Conservation (phyloP, 306 rosid genomes). For the Quercus gilva region DNA sequence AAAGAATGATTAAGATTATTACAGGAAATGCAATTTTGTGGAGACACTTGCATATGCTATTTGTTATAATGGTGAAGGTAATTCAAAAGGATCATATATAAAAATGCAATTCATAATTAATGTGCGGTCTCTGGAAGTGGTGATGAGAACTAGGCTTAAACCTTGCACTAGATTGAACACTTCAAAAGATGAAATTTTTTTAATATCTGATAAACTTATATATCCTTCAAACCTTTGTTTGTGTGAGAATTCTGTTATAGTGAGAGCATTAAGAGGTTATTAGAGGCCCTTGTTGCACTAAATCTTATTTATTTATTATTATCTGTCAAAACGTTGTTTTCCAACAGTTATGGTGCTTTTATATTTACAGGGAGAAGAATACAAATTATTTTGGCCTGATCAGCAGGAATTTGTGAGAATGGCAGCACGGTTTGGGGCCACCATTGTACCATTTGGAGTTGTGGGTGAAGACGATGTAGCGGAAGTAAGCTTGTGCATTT, state of each 20-base stretch:
- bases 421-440: constrained; percentile 95
- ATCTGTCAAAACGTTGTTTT: constrained; percentile 7
- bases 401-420: constrained; percentile 91
- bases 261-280: too few species aligned
- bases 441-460: constrained; percentile 90
- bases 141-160: not conserved
- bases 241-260: not conserved
- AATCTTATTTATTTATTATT: not conserved
- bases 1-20: not conserved
- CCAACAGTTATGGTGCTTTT: constrained; percentile 16
- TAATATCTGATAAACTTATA: not conserved
- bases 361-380: constrained; percentile 71
- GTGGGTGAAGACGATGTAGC: constrained; percentile 91
- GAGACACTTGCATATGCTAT: too few species aligned
- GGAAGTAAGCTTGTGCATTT: constrained; percentile 49
- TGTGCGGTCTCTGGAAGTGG: not conserved
- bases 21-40: not conserved
- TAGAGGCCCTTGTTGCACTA: not conserved
- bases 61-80: not conserved
- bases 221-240: not conserved
- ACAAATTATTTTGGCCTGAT: constrained; percentile 83
- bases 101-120: not conserved
- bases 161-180: not conserved
- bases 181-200: not conserved
- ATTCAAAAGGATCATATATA: not conserved